A percentile compares a stretch with the other conserved stretches of the same genome.
phyloP scores from a whole-genome alignment of 768 basidiomycete species.

The Mycena sanguinolenta region DNA sequence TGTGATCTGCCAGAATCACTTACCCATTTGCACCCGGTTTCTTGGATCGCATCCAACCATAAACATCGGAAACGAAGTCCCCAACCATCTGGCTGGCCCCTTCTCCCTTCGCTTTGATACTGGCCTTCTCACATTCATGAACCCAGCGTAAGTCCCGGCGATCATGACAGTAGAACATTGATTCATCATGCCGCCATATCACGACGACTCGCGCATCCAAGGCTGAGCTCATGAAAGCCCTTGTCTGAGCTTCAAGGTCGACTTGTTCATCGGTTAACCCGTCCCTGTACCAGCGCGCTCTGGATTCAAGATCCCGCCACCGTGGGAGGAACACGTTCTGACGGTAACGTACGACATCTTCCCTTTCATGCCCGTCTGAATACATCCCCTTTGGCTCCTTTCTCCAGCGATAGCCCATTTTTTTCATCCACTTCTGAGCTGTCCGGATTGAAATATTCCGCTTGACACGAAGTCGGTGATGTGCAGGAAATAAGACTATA shows the following conservation, averaged over 20 bases:
- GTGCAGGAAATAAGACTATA: too few relatives aligned
- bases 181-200: conserved; percentile 8
- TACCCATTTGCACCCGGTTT: conserved; percentile 17
- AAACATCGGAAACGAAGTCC: conserved; percentile 43
- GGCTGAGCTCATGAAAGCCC: conserved; percentile 2
- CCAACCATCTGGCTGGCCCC: conserved; percentile 43
- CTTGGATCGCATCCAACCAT: conserved; percentile 37
- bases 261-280: conserved; percentile 2
- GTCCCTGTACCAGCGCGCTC: conserved; percentile 3
- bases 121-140: conserved; percentile 25
- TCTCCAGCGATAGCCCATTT: conserved; percentile 17
- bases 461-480: conserved; percentile 33
- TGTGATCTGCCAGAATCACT: too few relatives aligned
- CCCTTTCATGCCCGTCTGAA: conserved; percentile 9
- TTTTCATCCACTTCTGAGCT: conserved; percentile 4
- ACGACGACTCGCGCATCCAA: conserved; percentile 6
- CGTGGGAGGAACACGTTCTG: conserved; percentile 40
- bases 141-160: conserved; percentile 36
- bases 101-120: conserved; percentile 43
- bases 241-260: conserved; percentile 35
- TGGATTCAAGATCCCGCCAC: conserved; percentile 20
- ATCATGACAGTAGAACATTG: conserved; percentile 1
- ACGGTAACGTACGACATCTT: conserved; percentile 21
- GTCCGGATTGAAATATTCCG: conserved; percentile 35
- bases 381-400: conserved; percentile 12